Base-by-base conservation (phyloP, 257 asterid species). In the Primulina tabacum region DNA sequence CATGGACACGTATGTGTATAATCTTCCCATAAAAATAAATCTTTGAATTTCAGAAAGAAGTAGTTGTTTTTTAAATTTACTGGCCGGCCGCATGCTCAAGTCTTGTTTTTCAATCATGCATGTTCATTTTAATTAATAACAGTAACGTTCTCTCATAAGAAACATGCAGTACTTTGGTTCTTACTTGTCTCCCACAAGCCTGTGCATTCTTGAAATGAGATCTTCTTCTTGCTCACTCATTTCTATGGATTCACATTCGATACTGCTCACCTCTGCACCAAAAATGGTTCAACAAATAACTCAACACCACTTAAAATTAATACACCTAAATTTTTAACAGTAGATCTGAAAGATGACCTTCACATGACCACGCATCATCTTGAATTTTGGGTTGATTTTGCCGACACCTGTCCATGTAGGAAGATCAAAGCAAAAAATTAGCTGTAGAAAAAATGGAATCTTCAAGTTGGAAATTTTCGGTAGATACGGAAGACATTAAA, bases 101-200 rank as follows among this genome's bases (percentile, higher is more conserved):
- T 28, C 30, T 28, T 28, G 30, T 28, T 28, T 32, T 2, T 9
- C 50, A 11, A 40, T 9, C 50, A 40, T 40, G 17, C 50, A 40
- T 40, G 50, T 40, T 40, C 16, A 38, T 40, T 40, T 40, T 40
- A 35, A 35, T 35, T 8, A 1, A 8, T 8, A 35, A 8, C 43
- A 35, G 43, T 8, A 35, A 35, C 43, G 43, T 8, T 35, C 3
- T 35, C 8, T 2, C 8, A 8, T 2, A 35, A 35, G 43, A 35
- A 35, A 8, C 43, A 35, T 35, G 43, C 11, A 35, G 14, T 38
- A 32, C 5, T 32, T 43, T 5, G 6, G 7, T 5, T 8, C 58
- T 69, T 78, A 84, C 95, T 79, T 84, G 72, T 88, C 87, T 78
- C 95, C 92, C 24, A 88, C 95, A 28, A 88, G 88, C 81, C 75